A percentile compares a stretch with the other conserved stretches of the same genome.
These are phyloP conservation scores for Fusarium falciforme DNA, from an alignment of 2,329 filamentous ascomycete genomes.

Conservation along the genomic window DNA sequence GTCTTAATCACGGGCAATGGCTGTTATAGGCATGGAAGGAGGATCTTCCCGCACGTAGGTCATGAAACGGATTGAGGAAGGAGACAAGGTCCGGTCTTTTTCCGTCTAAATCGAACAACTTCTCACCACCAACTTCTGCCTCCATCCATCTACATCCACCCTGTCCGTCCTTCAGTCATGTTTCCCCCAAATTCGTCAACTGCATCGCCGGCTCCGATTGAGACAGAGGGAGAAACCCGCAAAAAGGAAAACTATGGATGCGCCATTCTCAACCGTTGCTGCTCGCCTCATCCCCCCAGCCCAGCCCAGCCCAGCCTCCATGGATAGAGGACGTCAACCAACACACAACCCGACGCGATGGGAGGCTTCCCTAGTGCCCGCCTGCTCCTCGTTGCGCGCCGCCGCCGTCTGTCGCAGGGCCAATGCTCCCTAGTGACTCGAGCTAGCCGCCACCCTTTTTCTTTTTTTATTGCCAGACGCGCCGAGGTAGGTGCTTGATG, in stretches of 20 bases:
- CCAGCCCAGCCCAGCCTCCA: background rate
- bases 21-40: conserved; percentile 1
- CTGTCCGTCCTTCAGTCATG: background rate
- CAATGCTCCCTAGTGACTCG: conserved; percentile 1
- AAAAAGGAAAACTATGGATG: conserved; percentile 1
- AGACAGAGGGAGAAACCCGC: background rate
- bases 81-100: background rate
- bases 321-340: conserved; percentile 1
- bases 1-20: background rate
- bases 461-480: conserved; percentile 1
- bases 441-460: conserved; percentile 7
- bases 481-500: conserved; percentile 2
- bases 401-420: conserved; percentile 9
- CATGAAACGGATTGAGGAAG: background rate
- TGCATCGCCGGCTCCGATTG: background rate
- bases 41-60: background rate
- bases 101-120: background rate
- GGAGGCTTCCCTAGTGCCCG: conserved; percentile 44
- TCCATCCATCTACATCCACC: background rate
- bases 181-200: background rate
- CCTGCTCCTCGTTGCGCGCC: conserved; percentile 22
- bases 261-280: background rate
- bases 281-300: background rate
- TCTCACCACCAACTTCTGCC: background rate
- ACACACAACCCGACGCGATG: conserved; percentile 35